These are phyloP conservation scores for Xanthoconium purpureum DNA, from an alignment of 768 basidiomycete species.

Conservation along the genomic window DNA sequence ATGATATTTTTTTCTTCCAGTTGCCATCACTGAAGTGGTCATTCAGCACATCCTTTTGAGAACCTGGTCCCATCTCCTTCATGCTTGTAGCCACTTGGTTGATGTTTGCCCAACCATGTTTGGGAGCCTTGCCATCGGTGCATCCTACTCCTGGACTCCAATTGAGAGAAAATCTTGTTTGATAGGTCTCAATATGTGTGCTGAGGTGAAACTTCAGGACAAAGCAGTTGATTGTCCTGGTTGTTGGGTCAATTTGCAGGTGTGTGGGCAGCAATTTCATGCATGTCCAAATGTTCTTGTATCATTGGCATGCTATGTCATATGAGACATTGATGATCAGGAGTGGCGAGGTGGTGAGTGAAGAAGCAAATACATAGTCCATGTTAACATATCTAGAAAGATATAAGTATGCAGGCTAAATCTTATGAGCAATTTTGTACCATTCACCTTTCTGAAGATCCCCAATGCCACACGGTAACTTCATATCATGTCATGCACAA, in stretches of 20 bases:
- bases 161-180: not conserved
- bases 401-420: too few relatives aligned
- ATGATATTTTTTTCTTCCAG: not conserved
- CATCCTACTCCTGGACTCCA: not conserved
- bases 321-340: not conserved
- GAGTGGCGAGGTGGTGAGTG: not conserved
- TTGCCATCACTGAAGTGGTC: not conserved
- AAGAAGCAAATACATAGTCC: not conserved
- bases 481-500: not conserved
- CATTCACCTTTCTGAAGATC: not conserved
- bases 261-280: not conserved
- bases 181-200: not conserved
- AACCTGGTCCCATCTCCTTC: not conserved
- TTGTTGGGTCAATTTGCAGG: not conserved
- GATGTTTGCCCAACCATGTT: not conserved
- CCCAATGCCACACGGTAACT: not conserved
- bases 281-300: not conserved
- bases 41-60: not conserved
- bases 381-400: not conserved
- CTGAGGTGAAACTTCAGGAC: not conserved
- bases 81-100: not conserved
- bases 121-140: not conserved
- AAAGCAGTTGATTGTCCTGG: not conserved
- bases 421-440: not conserved
- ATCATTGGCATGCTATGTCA: not conserved